Evolutionary conservation across 2,329 filamentous ascomycete species (phyloP), one percentile per base, ranked within the genome.

Genomic region (Talaromyces sp.): DNA sequence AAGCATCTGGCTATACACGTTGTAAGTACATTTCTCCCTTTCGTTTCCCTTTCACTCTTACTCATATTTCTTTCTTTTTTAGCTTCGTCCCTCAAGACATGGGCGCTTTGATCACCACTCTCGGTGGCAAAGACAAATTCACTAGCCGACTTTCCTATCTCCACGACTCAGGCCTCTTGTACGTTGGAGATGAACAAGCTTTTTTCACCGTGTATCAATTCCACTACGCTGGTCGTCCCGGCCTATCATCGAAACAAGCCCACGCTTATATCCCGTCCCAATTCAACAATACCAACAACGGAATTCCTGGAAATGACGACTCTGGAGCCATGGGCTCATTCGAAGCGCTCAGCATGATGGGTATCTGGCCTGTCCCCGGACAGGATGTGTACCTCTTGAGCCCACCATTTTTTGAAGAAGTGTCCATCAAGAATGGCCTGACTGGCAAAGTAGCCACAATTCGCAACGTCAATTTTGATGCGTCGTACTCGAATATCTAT

Each of bases 1-100:
- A 46, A 87, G 83, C 61, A 77, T 84, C 1, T 92, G 88, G 88
- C 83, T 90, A 59, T 91, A 91, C 68, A 84, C 84, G 17, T 91
- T 90, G 41, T 88, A 88, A 29, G 48, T 52, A 14, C 19, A 12
- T 26, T 50, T 12, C 32, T 9, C 2, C 10, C 17, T 35, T 3
- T 14, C 6, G 14, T 35, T 12, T 14, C 12, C n/a, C 7, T 21
- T 46, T 46, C 21, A 9, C n/a, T 46, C n/a, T 3, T 46, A 46
- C n/a, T 19, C n/a, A 19, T 24, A 46, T 46, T 9, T 17, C 3
- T 12, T 35, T 5, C n/a, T 17, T 10, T 12, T 35, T 5, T 35
- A 38, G 35, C 17, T 38, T 38, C 66, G 62, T 63, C 7, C 75
- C 76, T 0, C 71, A 72, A 4, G 74, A 77, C 61, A 80, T 80